Base-by-base conservation (phyloP, 106 monocot species). In the Dioscorea dumetorum region DNA sequence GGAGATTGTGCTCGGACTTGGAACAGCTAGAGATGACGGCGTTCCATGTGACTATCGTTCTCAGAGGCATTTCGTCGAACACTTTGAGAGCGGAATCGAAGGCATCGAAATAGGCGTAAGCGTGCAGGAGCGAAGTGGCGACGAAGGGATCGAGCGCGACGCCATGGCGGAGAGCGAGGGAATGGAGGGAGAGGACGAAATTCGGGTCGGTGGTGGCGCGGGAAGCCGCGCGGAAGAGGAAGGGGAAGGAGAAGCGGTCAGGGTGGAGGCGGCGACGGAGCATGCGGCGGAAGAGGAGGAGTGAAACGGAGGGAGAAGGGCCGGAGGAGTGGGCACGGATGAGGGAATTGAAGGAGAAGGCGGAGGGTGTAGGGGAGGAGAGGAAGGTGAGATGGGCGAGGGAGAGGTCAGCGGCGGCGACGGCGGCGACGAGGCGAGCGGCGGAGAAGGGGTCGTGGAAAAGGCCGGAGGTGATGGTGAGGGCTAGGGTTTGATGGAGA, bases 1-100 rank as follows among this genome's bases (percentile, higher is more conserved):
- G 22, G 4, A 28, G 62, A 6, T 61, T 21, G 19, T 14, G 8
- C 8, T 16, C 33, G 3, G 61, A 60, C 50, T 12, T 60, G 2
- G 75, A 60, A 50, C 60, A 61, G 68, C 67, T 50, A 6, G 62
- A 68, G 17, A 76, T 62, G 52, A 61, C 15, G 11, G 75, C 75
- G 51, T 76, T 76, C 51, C 59, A 76, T 0, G 75, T 68, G 69
- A 76, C 69, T 14, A 54, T 62, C 0, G 69, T 69, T 23, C 19
- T 61, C 14, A 33, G 20, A 11, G 69, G 77, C 77, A 78, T 82
- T 70, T 82, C 82, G 61, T 82, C 77, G 52, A 82, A 73, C 77
- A 77, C 58, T 23, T 70, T 65, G 9, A 5, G n/a, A 31, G 77
- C 68, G 48, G 18, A 33, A 7, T 32, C 15, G 12, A 66, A 4